A percentile compares a stretch with the other conserved stretches of the same genome.
phyloP scores from a whole-genome alignment of 2,329 filamentous ascomycete species.

The Domatiomyces catenatus region DNA sequence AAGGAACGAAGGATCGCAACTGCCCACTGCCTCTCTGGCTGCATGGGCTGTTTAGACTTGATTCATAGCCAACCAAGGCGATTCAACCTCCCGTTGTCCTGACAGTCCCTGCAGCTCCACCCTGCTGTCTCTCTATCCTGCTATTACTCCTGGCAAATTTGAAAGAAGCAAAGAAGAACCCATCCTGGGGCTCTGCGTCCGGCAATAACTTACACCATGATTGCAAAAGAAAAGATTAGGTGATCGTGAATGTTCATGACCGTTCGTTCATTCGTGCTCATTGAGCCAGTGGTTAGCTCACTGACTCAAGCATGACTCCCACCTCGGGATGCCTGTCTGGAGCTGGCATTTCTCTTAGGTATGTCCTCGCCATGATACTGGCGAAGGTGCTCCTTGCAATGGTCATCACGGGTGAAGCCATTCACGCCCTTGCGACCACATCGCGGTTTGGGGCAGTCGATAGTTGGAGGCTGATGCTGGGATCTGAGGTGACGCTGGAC shows the following conservation, averaged over 20 bases:
- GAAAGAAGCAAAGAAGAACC: too few species aligned
- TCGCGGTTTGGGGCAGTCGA: conserved; percentile 29
- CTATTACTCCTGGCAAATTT: too few species aligned
- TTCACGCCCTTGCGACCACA: conserved; percentile 32
- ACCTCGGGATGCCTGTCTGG: not conserved
- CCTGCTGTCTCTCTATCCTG: too few species aligned
- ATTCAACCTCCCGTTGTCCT: too few species aligned
- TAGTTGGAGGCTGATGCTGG: conserved; percentile 26
- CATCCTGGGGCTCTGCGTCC: too few species aligned
- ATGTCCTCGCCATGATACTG: conserved; percentile 38
- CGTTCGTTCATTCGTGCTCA: not conserved
- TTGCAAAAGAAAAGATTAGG: not conserved
- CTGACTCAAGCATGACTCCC: not conserved
- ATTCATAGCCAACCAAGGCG: too few species aligned
- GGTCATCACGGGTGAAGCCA: conserved; percentile 43
- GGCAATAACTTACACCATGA: too few species aligned
- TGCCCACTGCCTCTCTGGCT: too few species aligned
- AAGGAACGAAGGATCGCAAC: too few species aligned
- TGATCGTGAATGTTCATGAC: not conserved
- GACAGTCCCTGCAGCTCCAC: too few species aligned
- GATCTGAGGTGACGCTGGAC: conserved; percentile 34
- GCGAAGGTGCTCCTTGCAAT: conserved; percentile 42
- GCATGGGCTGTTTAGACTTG: too few species aligned
- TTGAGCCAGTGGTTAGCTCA: too few species aligned
- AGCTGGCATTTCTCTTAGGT: conserved; percentile 13